phyloP scores from a whole-genome alignment of 1,139 yeast species.

The Meyerozyma sp. region DNA sequence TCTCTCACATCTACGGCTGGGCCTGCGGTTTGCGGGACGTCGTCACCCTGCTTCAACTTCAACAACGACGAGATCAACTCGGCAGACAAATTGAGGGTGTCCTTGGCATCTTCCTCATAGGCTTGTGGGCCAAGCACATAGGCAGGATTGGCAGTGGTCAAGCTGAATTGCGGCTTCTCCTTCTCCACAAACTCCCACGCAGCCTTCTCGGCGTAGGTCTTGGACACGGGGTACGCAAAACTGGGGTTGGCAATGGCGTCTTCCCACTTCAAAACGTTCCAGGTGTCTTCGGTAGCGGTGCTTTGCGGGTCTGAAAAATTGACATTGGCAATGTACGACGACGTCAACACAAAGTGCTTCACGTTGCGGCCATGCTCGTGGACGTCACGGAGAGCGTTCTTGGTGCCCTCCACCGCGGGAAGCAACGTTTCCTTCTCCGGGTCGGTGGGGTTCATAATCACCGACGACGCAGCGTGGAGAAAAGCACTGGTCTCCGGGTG shows the following conservation, averaged over 20 bases:
- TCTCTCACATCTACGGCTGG: conserved; percentile 19
- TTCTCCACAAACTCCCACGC: conserved; percentile 38
- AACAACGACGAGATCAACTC: not conserved
- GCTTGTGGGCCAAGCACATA: conserved; percentile 27
- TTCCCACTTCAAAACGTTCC: conserved; percentile 42
- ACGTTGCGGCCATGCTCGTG: conserved; percentile 8
- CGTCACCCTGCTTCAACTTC: not conserved
- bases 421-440: conserved; percentile 7
- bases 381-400: conserved; percentile 10
- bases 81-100: conserved; percentile 3
- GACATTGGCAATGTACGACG: conserved; percentile 10
- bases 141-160: conserved; percentile 15
- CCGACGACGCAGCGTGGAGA: conserved; percentile 6
- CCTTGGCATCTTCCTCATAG: conserved; percentile 12
- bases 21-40: conserved; percentile 8
- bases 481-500: conserved; percentile 5
- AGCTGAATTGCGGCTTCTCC: conserved; percentile 12
- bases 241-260: conserved; percentile 18
- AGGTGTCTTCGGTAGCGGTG: conserved; percentile 14
- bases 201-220: conserved; percentile 31
- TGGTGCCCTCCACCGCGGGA: conserved; percentile 12
- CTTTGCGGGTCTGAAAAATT: not conserved
- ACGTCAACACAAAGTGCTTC: conserved; percentile 9
- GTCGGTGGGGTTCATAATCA: conserved; percentile 3
- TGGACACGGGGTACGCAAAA: conserved; percentile 45